Percentiles rank a stretch among this genome's conserved stretches.
Conservation (phyloP, 768 basidiomycete genomes). For the Suillus cothurnatus region DNA sequence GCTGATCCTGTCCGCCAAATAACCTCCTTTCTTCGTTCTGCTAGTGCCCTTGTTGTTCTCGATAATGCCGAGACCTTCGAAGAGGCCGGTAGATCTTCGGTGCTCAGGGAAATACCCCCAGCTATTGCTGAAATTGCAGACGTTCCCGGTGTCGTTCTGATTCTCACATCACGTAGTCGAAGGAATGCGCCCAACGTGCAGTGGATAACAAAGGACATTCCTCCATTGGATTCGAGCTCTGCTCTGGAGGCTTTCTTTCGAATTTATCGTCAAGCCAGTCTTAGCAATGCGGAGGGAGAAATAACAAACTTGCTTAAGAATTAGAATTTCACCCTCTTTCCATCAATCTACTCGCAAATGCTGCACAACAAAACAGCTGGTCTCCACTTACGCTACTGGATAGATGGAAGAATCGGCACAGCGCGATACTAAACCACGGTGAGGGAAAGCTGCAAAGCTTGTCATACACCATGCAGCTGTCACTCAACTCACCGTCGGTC, state of each 20-base stretch:
- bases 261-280: not conserved
- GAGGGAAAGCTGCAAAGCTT: not conserved
- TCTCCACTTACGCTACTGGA: not conserved
- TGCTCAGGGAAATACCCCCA: not conserved
- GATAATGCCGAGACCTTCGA: slow-evolving; percentile 3
- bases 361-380: slow-evolving; percentile 5
- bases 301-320: not conserved
- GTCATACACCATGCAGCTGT: not conserved
- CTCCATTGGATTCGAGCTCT: not conserved
- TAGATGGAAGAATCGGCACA: not conserved
- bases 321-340: not conserved
- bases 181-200: not conserved
- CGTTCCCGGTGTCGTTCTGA: not conserved
- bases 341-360: slow-evolving; percentile 1
- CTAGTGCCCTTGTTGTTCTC: slow-evolving; percentile 1
- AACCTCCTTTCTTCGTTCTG: not conserved
- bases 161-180: slow-evolving; percentile 2
- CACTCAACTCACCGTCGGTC: not conserved
- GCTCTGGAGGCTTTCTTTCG: not conserved
- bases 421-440: not conserved
- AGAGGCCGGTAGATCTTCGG: not conserved
- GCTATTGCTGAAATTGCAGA: not conserved
- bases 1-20: not conserved
- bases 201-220: slow-evolving; percentile 3
- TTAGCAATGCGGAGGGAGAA: not conserved